Evolutionary conservation across 208 protist genomes (phyloP).

Genomic region (Vickermania ingenoplastis): DNA sequence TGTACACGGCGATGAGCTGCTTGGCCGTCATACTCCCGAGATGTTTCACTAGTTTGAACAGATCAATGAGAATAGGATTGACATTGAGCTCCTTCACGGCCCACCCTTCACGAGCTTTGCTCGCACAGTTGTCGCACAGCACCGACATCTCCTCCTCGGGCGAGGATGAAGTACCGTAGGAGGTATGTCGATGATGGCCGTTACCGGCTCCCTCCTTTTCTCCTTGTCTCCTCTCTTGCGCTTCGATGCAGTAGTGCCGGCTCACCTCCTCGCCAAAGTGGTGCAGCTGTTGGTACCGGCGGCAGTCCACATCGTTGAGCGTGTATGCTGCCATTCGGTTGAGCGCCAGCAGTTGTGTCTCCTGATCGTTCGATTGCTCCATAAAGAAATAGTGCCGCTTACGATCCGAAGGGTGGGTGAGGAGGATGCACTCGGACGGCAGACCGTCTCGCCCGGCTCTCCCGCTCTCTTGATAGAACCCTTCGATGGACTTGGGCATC

Average conservation of each 20-base stretch:
- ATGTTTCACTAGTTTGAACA: conserved; percentile 48
- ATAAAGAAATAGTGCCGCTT: conserved; percentile 78
- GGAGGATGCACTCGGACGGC: conserved; percentile 73
- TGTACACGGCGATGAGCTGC: conserved; percentile 75
- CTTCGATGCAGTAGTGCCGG: conserved; percentile 53
- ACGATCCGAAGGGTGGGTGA: conserved; percentile 48
- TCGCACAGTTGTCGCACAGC: conserved; percentile 81
- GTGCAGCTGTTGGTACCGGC: conserved; percentile 70
- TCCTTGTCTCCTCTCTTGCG: conserved; percentile 1
- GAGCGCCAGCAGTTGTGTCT: conserved; percentile 48
- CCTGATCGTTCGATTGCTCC: conserved; percentile 69
- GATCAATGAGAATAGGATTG: conserved; percentile 39
- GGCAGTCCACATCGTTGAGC: conserved; percentile 78
- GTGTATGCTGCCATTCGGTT: conserved; percentile 77
- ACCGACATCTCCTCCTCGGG: conserved; percentile 21
- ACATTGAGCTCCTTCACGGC: conserved; percentile 26
- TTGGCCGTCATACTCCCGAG: conserved; percentile 71
- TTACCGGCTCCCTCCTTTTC: not conserved
- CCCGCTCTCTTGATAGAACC: conserved; percentile 97
- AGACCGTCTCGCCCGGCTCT: conserved; percentile 94
- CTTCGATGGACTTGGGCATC: conserved; percentile 96
- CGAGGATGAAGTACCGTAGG: too few relatives aligned
- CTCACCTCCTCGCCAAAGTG: conserved; percentile 79
- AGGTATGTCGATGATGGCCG: too few relatives aligned
- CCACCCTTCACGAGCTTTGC: conserved; percentile 51